Conservation (phyloP, 805 yeast species). For the Torulaspora franciscae region DNA sequence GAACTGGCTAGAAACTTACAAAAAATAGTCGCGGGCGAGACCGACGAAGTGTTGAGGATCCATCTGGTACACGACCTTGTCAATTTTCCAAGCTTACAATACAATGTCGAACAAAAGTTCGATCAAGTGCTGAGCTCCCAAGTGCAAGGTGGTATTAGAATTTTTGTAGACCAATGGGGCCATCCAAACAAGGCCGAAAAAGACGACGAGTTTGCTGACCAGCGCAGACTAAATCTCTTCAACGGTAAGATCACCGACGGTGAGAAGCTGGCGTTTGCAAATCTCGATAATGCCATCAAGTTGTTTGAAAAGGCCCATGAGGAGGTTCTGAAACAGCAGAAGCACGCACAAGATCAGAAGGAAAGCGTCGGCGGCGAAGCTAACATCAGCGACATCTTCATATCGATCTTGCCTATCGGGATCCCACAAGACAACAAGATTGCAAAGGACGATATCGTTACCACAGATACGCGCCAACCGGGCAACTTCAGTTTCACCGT, state of each 20-base stretch:
- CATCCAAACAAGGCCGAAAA: slow-evolving; percentile 24
- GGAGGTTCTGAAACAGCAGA: slow-evolving; percentile 27
- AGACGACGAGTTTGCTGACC: slow-evolving; percentile 6
- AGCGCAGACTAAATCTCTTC: slow-evolving; percentile 60
- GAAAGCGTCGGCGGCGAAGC: slow-evolving; percentile 22
- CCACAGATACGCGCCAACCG: slow-evolving; percentile 38
- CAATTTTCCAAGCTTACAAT: slow-evolving; percentile 43
- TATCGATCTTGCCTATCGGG: slow-evolving; percentile 61
- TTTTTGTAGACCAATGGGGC: slow-evolving; percentile 51
- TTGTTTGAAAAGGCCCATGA: slow-evolving; percentile 35
- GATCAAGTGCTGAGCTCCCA: slow-evolving; percentile 58
- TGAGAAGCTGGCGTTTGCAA: slow-evolving; percentile 82
- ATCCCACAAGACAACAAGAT: slow-evolving; percentile 28
- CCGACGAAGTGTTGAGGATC: slow-evolving; percentile 54
- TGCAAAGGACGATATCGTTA: slow-evolving; percentile 27
- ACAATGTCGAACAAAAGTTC: slow-evolving; percentile 47
- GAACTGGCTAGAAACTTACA: slow-evolving; percentile 34
- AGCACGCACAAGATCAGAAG: slow-evolving; percentile 14
- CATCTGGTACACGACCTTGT: slow-evolving; percentile 64
- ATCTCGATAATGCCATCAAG: slow-evolving; percentile 68
- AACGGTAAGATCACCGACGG: slow-evolving; percentile 77
- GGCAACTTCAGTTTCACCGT: slow-evolving; percentile 70
- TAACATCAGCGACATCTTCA: slow-evolving; percentile 54
- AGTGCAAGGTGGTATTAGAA: slow-evolving; percentile 72
- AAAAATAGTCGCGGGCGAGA: slow-evolving; percentile 36